These are phyloP conservation scores for Cyberlindnera misumaiensis DNA, from an alignment of 805 yeast genomes.

Conservation along the genomic window DNA sequence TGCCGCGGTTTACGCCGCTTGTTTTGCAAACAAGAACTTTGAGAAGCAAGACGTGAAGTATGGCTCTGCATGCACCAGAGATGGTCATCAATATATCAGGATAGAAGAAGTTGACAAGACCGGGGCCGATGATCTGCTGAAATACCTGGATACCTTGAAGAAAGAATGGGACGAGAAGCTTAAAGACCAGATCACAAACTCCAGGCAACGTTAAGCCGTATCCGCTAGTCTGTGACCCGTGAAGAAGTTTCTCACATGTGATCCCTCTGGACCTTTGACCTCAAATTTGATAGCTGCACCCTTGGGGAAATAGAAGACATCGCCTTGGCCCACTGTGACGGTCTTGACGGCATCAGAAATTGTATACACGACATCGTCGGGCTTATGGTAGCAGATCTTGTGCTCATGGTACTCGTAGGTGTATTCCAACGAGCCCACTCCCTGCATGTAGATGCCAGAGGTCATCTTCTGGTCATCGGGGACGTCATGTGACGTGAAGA, in stretches of 20 bases:
- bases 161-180: conserved; percentile 70
- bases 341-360: too few species aligned
- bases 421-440: neutral
- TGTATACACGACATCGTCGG: too few species aligned
- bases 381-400: too few species aligned
- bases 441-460: too few species aligned
- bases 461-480: too few species aligned
- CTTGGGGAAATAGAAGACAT: too few species aligned
- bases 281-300: too few species aligned
- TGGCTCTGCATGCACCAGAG: conserved; percentile 65
- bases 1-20: conserved; percentile 69
- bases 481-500: too few species aligned
- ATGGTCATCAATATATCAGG: conserved; percentile 61
- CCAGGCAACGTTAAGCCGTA: conserved; percentile 12
- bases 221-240: too few species aligned
- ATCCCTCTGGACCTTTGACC: neutral
- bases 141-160: conserved; percentile 50
- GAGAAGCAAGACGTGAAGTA: conserved; percentile 47
- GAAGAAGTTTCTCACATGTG: too few species aligned
- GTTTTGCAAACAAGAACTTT: conserved; percentile 40
- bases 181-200: conserved; percentile 58
- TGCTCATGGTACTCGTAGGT: too few species aligned
- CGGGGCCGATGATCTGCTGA: conserved; percentile 61
- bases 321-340: too few species aligned
- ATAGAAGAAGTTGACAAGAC: conserved; percentile 50